Base-by-base conservation (phyloP, 345 rosid genomes). In the Eucalyptus sp. region DNA sequence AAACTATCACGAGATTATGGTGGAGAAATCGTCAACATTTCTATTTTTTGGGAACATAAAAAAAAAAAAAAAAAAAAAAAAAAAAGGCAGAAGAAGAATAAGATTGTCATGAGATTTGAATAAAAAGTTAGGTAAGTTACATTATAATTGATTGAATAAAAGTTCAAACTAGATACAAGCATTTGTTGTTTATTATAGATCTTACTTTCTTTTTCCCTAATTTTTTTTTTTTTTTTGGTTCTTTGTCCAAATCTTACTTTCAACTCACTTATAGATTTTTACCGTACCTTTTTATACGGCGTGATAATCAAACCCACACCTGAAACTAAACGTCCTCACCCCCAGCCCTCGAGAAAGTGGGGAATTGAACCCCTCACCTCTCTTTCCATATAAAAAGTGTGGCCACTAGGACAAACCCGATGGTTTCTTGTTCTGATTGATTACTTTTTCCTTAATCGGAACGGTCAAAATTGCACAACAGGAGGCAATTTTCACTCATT, bases 231-330 rank as follows among this genome's bases (percentile, higher is more conserved):
- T 20, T 1, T 7, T 20, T 52, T 3, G 41, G 41, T 54, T 51
- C 1, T 18, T 22, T 56, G 9, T 56, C 1, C 12, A 24, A 56
- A 22, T 56, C 29, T 8, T 9, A 56, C 62, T 22, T 9, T 56
- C 62, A 56, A 22, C 1, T 56, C 13, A 56, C 62, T 24, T 1
- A 1, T 16, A 5, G 3, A 22, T 3, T 56, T 22, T 56, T 24
- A 24, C 6, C 5, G 0, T 2, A 8, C 4, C 27, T 24, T 0
- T 56, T 56, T 56, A 56, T 24, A 56, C 1, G 0, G 13, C 10
- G 1, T 24, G 29, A 24, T 2, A 56, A 56, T 56, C 12, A 1
- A 56, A 56, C 27, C 2, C 62, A 22, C 5, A 1, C 12, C 1
- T 9, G 29, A 20, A 56, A 56, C 11, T 56, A 56, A 1, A 22